Percentiles rank a stretch among this genome's conserved stretches.
Conservation (phyloP, 1,139 yeast species). For the Chernovozyma sophiae-reginae region DNA sequence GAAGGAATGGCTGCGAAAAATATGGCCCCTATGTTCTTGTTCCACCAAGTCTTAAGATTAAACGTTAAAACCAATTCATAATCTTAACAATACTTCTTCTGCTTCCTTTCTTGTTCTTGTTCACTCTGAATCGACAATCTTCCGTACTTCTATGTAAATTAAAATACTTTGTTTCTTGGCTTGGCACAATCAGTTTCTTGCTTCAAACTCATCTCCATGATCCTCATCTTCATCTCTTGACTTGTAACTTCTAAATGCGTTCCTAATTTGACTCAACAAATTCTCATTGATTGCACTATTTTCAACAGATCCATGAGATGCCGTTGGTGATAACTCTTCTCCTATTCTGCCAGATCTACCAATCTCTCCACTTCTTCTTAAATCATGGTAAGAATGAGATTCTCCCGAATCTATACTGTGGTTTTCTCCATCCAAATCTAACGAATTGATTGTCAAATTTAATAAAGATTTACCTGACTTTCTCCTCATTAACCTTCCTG, state of each 20-base stretch:
- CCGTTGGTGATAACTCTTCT: constrained; percentile 24
- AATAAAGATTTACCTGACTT: constrained; percentile 68
- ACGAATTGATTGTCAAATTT: constrained; percentile 60
- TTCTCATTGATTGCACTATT: constrained; percentile 30
- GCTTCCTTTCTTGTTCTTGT: too few species aligned
- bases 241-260: constrained; percentile 48
- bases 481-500: constrained; percentile 55
- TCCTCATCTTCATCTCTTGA: constrained; percentile 35
- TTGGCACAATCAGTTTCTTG: constrained; percentile 19
- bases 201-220: constrained; percentile 57
- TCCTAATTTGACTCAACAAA: constrained; percentile 48
- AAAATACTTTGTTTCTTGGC: too few species aligned
- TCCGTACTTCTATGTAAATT: too few species aligned
- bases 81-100: too few species aligned
- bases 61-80: too few species aligned
- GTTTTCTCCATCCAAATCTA: constrained; percentile 50
- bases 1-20: too few species aligned
- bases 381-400: constrained; percentile 11
- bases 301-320: constrained; percentile 27
- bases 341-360: constrained; percentile 13
- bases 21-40: too few species aligned
- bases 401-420: not conserved
- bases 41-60: too few species aligned
- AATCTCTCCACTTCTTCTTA: constrained; percentile 16
- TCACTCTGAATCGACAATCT: too few species aligned